phyloP scores from a whole-genome alignment of 768 basidiomycete genomes.

The Trametes sanguinea region DNA sequence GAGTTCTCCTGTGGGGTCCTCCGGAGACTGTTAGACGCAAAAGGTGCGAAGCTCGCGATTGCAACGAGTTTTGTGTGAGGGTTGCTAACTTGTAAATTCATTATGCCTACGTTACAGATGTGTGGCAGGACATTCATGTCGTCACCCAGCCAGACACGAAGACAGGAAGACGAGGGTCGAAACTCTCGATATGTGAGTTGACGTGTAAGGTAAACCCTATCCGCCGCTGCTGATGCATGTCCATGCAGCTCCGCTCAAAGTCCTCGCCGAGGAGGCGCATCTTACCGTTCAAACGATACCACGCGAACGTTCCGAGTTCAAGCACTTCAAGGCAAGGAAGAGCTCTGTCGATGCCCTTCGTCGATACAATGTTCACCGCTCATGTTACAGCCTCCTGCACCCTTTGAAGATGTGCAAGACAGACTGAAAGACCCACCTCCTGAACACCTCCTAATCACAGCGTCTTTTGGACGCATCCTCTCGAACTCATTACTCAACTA shows the following conservation, averaged over 20 bases:
- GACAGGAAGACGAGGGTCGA: conserved; percentile 61
- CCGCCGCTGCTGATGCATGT: background rate
- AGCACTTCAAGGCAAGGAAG: conserved; percentile 57
- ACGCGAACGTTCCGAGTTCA: conserved; percentile 57
- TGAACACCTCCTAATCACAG: conserved; percentile 73
- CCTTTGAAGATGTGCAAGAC: conserved; percentile 38
- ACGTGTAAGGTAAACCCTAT: background rate
- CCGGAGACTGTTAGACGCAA: conserved; percentile 57
- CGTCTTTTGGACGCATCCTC: conserved; percentile 90
- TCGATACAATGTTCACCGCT: background rate
- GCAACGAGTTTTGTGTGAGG: background rate
- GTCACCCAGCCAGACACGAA: conserved; percentile 72
- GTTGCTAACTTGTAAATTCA: too few species aligned
- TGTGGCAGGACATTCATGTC: conserved; percentile 71
- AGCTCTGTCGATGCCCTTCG: background rate
- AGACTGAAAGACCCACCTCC: conserved; percentile 36
- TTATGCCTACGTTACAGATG: conserved; percentile 48
- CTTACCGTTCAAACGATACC: conserved; percentile 67
- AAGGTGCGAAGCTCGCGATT: conserved; percentile 44
- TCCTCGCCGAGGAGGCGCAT: conserved; percentile 51
- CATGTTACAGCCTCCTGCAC: conserved; percentile 18
- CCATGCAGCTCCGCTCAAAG: conserved; percentile 67
- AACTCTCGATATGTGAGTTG: conserved; percentile 56
- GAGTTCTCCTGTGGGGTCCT: conserved; percentile 82
- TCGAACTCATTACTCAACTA: conserved; percentile 57